Evolutionary conservation across 192 early-diverging fungal genomes (phyloP).

Genomic region (Coemansia sp.): DNA sequence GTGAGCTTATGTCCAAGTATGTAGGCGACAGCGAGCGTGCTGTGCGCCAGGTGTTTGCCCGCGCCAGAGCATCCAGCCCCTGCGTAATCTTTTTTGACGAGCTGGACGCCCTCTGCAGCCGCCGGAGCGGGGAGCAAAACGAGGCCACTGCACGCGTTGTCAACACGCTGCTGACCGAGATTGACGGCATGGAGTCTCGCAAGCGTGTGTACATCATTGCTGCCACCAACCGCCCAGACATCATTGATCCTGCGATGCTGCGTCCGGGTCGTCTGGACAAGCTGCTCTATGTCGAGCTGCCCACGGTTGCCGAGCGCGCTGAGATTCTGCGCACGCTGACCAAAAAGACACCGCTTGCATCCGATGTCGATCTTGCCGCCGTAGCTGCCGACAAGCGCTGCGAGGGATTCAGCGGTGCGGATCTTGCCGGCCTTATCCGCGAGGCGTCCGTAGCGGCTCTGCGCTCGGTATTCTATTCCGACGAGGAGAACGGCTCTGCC

Average conservation of each 20-base stretch:
- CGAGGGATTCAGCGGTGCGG: slow-evolving; percentile 75
- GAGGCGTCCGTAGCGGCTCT: slow-evolving; percentile 84
- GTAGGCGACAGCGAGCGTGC: slow-evolving; percentile 98
- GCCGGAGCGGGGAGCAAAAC: slow-evolving; percentile 83
- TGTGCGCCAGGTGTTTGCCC: slow-evolving; percentile 91
- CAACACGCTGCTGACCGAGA: slow-evolving; percentile 94
- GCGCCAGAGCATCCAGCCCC: slow-evolving; percentile 88
- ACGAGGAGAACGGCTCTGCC: not conserved
- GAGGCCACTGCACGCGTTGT: slow-evolving; percentile 92
- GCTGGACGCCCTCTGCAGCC: slow-evolving; percentile 89
- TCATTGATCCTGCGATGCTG: slow-evolving; percentile 98
- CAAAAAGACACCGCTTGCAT: slow-evolving; percentile 72
- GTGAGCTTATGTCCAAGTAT: slow-evolving; percentile 97
- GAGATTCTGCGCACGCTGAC: slow-evolving; percentile 85
- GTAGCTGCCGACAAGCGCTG: slow-evolving; percentile 68
- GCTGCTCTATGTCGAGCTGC: slow-evolving; percentile 95
- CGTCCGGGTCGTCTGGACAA: slow-evolving; percentile 96
- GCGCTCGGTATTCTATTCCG: slow-evolving; percentile 39
- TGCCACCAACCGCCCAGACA: slow-evolving; percentile 96
- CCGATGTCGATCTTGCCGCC: slow-evolving; percentile 57
- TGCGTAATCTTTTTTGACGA: slow-evolving; percentile 99
- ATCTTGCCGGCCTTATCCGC: slow-evolving; percentile 73
- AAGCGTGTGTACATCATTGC: slow-evolving; percentile 93
- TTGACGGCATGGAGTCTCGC: slow-evolving; percentile 92
- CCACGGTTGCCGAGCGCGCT: slow-evolving; percentile 71